phyloP scores from a whole-genome alignment of 305 asterid species.

The Nicotiana rustica region DNA sequence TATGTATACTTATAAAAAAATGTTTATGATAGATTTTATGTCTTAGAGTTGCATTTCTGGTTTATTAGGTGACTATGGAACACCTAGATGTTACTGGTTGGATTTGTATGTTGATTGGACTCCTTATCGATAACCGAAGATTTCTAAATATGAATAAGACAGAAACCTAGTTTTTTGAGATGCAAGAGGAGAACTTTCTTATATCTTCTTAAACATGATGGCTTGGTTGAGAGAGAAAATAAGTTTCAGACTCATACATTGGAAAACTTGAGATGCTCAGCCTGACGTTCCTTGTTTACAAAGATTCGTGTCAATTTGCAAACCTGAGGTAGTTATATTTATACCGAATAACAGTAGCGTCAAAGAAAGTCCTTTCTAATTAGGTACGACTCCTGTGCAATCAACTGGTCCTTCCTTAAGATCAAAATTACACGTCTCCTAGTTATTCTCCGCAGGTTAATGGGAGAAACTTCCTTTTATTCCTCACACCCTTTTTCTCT shows the following conservation, averaged over 20 bases:
- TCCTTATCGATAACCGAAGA: background rate
- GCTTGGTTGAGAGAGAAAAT: background rate
- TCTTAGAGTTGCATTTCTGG: constrained; percentile 14
- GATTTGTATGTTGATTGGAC: background rate
- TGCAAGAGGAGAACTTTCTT: background rate
- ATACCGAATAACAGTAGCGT: background rate
- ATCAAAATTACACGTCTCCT: background rate
- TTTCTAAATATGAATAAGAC: background rate
- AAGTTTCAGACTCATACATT: background rate
- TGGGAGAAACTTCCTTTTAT: background rate
- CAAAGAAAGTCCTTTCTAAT: background rate
- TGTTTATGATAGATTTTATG: background rate
- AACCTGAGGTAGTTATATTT: background rate
- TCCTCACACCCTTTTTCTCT: background rate
- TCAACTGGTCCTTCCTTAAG: background rate
- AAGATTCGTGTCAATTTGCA: background rate
- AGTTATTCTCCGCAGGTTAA: background rate
- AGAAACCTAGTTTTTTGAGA: constrained; percentile 7
- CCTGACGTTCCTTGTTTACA: background rate
- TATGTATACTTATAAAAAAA: background rate
- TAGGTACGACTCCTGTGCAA: background rate
- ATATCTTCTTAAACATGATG: background rate
- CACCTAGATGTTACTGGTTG: background rate
- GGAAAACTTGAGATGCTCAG: background rate
- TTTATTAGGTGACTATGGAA: background rate